Evolutionary conservation across 1,139 yeast genomes (phyloP).

Genomic region (Suhomyces bokatorum): DNA sequence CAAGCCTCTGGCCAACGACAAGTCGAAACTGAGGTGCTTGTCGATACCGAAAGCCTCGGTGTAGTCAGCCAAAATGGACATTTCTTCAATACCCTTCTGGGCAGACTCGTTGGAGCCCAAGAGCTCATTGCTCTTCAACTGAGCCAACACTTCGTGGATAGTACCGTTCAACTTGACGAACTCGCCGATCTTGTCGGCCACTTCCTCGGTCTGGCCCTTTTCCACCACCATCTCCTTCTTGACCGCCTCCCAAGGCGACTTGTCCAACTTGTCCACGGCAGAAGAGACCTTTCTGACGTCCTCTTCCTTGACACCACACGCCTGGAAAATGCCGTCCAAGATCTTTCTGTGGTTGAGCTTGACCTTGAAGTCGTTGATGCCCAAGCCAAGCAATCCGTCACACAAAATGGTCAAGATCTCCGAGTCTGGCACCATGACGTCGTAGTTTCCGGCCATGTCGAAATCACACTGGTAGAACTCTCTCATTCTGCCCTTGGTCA

Average conservation of each 20-base stretch:
- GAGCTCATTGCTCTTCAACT: conserved; percentile 55
- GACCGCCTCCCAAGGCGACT: conserved; percentile 92
- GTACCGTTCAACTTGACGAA: conserved; percentile 84
- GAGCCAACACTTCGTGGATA: conserved; percentile 63
- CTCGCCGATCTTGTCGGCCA: conserved; percentile 89
- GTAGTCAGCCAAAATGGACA: conserved; percentile 71
- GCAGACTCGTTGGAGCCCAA: conserved; percentile 70
- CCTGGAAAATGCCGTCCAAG: conserved; percentile 91
- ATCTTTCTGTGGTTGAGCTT: conserved; percentile 94
- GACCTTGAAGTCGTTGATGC: conserved; percentile 84
- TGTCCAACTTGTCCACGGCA: conserved; percentile 95
- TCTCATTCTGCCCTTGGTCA: conserved; percentile 99
- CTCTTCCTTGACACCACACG: conserved; percentile 91
- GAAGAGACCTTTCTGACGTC: conserved; percentile 92
- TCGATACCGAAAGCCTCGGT: conserved; percentile 77
- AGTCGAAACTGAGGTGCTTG: conserved; percentile 72
- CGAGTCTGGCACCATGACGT: conserved; percentile 93
- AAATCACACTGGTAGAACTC: conserved; percentile 98
- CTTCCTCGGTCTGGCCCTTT: conserved; percentile 84
- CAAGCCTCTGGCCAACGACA: conserved; percentile 94
- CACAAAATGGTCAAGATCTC: conserved; percentile 79
- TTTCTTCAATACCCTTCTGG: conserved; percentile 76
- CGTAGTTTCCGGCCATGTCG: conserved; percentile 91
- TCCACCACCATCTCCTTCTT: conserved; percentile 89
- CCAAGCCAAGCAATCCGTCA: conserved; percentile 81